These are phyloP conservation scores for Sorghum bicolor DNA, from an alignment of 176 grass and related monocot species.

Conservation along the genomic window Sorghum_bicolor_NCBIv3 NC_012872.2:63669001-63669500, in stretches of 20 bases:
- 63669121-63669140: constrained; percentile 3
- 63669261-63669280: not conserved
- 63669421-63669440: not conserved
- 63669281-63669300: not conserved
- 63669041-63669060: not conserved
- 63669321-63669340: constrained; percentile 37
- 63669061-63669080: too few species aligned
- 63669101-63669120: not conserved
- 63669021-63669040: not conserved
- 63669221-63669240: not conserved
- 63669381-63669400: constrained; percentile 12
- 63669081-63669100: not conserved
- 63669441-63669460: not conserved
- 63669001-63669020: not conserved
- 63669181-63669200: not conserved
- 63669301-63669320: not conserved
- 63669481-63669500: constrained; percentile 5
- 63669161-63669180: not conserved
- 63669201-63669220: not conserved
- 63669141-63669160: not conserved
- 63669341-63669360: constrained; percentile 10
- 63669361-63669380: not conserved
- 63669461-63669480: not conserved
- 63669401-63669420: not conserved
- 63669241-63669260: not conserved